phyloP scores from a whole-genome alignment of 768 basidiomycete species.

The Lactifluus echinatus region DNA sequence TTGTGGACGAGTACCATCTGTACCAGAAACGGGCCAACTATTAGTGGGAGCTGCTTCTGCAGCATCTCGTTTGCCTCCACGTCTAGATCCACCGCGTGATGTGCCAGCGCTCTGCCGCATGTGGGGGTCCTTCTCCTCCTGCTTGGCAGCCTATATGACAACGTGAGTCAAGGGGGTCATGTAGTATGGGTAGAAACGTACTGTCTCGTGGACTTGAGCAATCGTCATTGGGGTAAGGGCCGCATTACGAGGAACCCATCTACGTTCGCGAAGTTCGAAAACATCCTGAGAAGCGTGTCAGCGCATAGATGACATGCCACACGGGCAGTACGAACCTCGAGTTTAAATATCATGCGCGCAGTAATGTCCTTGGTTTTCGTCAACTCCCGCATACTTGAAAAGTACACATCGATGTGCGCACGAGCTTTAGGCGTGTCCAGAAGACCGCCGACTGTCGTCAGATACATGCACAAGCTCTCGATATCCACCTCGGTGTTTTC shows the following conservation, averaged over 20 bases:
- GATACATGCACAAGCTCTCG: constrained; percentile 87
- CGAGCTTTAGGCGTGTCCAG: constrained; percentile 78
- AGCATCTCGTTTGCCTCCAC: constrained; percentile 65
- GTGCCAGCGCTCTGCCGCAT: constrained; percentile 61
- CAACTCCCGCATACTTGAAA: constrained; percentile 80
- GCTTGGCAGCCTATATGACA: constrained; percentile 62
- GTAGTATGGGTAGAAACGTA: constrained; percentile 34
- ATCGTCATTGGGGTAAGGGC: constrained; percentile 79
- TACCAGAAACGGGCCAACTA: constrained; percentile 57
- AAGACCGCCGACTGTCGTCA: constrained; percentile 77
- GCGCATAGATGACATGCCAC: neutral
- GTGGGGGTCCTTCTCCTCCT: constrained; percentile 68
- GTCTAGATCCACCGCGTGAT: constrained; percentile 85
- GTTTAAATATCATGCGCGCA: constrained; percentile 90
- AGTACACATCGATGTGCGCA: constrained; percentile 88
- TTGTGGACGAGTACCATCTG: constrained; percentile 38
- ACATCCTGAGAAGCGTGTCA: constrained; percentile 54
- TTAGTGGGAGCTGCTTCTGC: constrained; percentile 60
- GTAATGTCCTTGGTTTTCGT: constrained; percentile 64
- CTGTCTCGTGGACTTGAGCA: constrained; percentile 75
- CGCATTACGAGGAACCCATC: constrained; percentile 67
- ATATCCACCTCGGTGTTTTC: constrained; percentile 96
- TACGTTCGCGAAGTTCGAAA: constrained; percentile 76
- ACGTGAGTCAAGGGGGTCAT: neutral
- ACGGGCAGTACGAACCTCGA: constrained; percentile 55